These are phyloP conservation scores for Pleomassaria siparia DNA, from an alignment of 2,329 filamentous ascomycete genomes.

Conservation along the genomic window DNA sequence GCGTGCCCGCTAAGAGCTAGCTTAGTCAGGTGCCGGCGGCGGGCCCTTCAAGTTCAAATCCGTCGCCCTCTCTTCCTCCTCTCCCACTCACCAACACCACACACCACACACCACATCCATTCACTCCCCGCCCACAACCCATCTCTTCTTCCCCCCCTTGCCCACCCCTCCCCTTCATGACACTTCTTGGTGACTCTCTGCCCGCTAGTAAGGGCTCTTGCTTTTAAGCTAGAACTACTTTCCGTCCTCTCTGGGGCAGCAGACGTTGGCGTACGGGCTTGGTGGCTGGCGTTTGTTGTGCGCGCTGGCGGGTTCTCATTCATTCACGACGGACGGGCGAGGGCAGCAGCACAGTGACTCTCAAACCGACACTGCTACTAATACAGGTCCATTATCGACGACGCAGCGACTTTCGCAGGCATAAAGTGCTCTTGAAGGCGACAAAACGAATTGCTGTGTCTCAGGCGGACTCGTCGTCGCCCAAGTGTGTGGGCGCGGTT, in stretches of 20 bases:
- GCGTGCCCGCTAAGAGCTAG: conserved; percentile 4
- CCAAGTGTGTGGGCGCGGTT: conserved; percentile 27
- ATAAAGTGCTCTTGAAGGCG: conserved; percentile 23
- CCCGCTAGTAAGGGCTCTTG: conserved; percentile 45
- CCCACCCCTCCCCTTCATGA: conserved; percentile 34
- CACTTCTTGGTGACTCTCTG: conserved; percentile 40
- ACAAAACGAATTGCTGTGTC: conserved; percentile 16
- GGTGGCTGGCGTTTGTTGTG: conserved; percentile 34
- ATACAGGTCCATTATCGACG: conserved; percentile 32
- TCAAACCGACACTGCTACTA: conserved; percentile 33
- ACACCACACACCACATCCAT: too few species aligned
- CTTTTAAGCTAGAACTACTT: conserved; percentile 38
- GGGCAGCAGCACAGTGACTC: conserved; percentile 32
- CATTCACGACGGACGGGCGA: conserved; percentile 19
- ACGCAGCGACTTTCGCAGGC: conserved; percentile 26
- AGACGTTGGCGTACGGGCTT: conserved; percentile 28
- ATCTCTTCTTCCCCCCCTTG: conserved; percentile 35
- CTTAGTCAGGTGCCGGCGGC: neutral
- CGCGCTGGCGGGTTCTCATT: conserved; percentile 27
- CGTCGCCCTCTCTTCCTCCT: conserved; percentile 18
- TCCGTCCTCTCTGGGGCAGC: conserved; percentile 34
- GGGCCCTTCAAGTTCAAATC: conserved; percentile 16
- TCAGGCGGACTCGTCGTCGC: conserved; percentile 11
- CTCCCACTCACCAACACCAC: conserved; percentile 22
- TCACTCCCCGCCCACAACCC: conserved; percentile 14